Conservation (phyloP, 805 yeast genomes). For the Suhomyces faveliae region DNA sequence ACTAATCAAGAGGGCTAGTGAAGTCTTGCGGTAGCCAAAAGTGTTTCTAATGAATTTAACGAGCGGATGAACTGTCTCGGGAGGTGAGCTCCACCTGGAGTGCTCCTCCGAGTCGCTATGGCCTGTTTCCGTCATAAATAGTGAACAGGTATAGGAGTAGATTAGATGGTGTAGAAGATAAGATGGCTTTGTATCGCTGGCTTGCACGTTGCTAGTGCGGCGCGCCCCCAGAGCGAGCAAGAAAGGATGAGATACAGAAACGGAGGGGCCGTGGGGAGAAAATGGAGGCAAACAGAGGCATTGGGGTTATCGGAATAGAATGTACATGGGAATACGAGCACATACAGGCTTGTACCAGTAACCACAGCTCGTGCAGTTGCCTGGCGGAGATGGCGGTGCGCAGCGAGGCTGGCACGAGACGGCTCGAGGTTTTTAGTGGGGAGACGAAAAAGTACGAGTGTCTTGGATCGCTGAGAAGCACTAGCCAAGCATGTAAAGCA, state of each 20-base stretch:
- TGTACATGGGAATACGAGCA: too few species aligned
- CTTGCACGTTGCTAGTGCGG: not conserved
- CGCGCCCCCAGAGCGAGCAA: not conserved
- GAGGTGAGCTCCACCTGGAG: not conserved
- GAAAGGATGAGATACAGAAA: not conserved
- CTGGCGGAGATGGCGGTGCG: too few species aligned
- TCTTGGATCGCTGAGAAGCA: too few species aligned
- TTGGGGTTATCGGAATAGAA: too few species aligned
- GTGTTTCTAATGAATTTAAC: conserved; percentile 41
- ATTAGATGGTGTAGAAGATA: not conserved
- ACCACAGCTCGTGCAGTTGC: too few species aligned
- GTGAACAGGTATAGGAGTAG: not conserved
- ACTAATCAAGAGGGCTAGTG: conserved; percentile 56
- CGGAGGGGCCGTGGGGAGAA: not conserved
- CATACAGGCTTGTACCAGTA: too few species aligned
- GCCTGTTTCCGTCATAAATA: conserved; percentile 1
- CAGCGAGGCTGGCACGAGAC: too few species aligned
- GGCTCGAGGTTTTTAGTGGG: too few species aligned
- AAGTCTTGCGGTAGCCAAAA: conserved; percentile 72
- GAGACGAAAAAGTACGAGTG: too few species aligned
- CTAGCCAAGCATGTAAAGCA: too few species aligned
- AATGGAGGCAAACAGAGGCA: not conserved
- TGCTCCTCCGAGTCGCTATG: not conserved
- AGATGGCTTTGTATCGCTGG: not conserved
- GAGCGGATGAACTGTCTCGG: conserved; percentile 13